phyloP scores from a whole-genome alignment of 768 basidiomycete species.

The Kwoniella botswanensis region DNA sequence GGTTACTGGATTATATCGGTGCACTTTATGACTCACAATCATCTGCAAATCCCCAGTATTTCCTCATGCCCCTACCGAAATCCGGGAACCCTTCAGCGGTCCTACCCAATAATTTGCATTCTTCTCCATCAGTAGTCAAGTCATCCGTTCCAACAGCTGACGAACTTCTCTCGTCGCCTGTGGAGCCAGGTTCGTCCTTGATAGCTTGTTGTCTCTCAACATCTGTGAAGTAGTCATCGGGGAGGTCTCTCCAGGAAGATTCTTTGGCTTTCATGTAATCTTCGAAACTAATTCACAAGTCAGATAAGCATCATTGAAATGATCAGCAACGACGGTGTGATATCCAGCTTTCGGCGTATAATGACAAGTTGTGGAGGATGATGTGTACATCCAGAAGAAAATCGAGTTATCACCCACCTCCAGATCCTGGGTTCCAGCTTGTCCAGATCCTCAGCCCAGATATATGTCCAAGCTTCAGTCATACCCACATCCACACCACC shows the following conservation, averaged over 20 bases:
- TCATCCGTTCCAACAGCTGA: slow-evolving; percentile 9
- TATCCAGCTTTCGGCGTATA: neutral
- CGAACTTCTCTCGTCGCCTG: slow-evolving; percentile 2
- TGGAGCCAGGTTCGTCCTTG: slow-evolving; percentile 3
- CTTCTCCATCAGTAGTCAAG: slow-evolving; percentile 20
- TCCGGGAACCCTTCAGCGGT: slow-evolving; percentile 38
- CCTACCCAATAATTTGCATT: slow-evolving; percentile 29
- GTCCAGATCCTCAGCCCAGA: slow-evolving; percentile 63
- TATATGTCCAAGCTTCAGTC: slow-evolving; percentile 70
- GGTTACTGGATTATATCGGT: no score
- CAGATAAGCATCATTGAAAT: neutral
- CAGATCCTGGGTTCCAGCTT: slow-evolving; percentile 69
- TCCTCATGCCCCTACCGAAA: slow-evolving; percentile 57
- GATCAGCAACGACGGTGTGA: no score
- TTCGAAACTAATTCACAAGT: slow-evolving; percentile 62
- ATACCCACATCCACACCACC: slow-evolving; percentile 23
- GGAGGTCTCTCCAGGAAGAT: slow-evolving; percentile 73
- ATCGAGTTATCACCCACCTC: slow-evolving; percentile 59
- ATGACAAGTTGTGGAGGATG: neutral
- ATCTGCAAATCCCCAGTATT: slow-evolving; percentile 56
- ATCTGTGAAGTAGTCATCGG: slow-evolving; percentile 60
- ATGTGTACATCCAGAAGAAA: neutral
- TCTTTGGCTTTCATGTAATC: slow-evolving; percentile 77
- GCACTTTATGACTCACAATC: slow-evolving; percentile 30
- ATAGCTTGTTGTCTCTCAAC: slow-evolving; percentile 62